Evolutionary conservation across 2,329 filamentous ascomycete species (phyloP), one percentile per base, ranked within the genome.

Genomic region (Cryphonectria japonica): DNA sequence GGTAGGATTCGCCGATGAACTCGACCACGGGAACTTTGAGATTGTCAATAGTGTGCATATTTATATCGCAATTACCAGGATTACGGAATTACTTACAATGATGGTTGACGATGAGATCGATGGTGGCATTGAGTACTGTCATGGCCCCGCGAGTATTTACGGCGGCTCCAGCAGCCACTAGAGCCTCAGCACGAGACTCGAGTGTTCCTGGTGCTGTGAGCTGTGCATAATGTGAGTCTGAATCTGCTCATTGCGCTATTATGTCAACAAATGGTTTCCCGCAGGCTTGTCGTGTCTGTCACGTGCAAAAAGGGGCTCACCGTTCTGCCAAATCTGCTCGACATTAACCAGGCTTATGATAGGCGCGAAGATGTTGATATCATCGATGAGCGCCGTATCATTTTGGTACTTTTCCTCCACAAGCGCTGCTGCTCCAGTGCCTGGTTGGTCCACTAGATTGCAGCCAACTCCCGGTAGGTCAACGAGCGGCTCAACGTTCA

Each of bases 321-420:
- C 69, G 1, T 4, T 1, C 1, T 16, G 34, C 75, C 74, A 77
- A 2, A 76, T 69, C 13, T 76, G 73, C 29, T 76, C 72, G 13
- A 73, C 70, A 41, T 73, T 75, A 16, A 76, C 72, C 22, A 77
- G 60, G 6, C 75, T 75, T 32, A 76, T 74, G 29, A 75, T 75
- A 0, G 76, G 75, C 1, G 65, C 76, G 13, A 77, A 76, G 9
- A 75, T 34, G 13, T 63, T 70, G 0, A 70, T 41, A 2, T 72
- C 67, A 46, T 76, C 74, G 26, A 75, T 72, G 1, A 77, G 62
- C 16, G 70, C 75, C 0, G 73, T 75, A 43, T 77, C 73, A 22
- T 75, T 77, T 54, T 72, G 72, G 63, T 73, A 73, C 19, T 66
- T 41, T 46, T 73, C 43, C 7, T 68, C 60, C 22, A 77, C 70